phyloP scores from a whole-genome alignment of 2,329 filamentous ascomycete genomes.

The Aureobasidium namibiae region DNA sequence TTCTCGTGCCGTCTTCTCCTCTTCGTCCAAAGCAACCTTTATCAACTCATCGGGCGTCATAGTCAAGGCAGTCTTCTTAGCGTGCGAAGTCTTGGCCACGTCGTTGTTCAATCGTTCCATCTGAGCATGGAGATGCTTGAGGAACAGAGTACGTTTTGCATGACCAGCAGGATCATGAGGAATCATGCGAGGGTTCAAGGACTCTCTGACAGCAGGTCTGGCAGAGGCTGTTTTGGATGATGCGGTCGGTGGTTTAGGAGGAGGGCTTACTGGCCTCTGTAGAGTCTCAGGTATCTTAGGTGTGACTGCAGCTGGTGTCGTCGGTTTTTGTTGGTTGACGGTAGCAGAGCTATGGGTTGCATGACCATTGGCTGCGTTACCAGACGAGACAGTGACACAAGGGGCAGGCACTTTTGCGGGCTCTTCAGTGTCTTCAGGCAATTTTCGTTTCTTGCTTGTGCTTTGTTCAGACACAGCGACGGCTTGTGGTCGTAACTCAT shows the following conservation, averaged over 20 bases:
- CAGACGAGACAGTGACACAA: background rate
- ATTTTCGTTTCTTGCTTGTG: constrained; percentile 25
- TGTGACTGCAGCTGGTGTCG: constrained; percentile 19
- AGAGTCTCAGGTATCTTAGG: constrained; percentile 7
- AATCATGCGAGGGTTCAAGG: constrained; percentile 59
- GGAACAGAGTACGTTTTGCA: constrained; percentile 26
- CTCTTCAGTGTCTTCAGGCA: constrained; percentile 14
- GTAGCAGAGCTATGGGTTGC: background rate
- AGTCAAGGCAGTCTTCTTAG: constrained; percentile 46
- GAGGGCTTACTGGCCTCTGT: constrained; percentile 15
- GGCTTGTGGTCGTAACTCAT: constrained; percentile 27
- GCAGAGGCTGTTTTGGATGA: background rate
- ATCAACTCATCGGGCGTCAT: constrained; percentile 61
- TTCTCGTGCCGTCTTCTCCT: constrained; percentile 63
- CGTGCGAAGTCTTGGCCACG: constrained; percentile 44
- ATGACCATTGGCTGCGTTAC: background rate
- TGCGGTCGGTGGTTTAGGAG: background rate
- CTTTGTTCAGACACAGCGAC: background rate
- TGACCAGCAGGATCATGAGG: constrained; percentile 37
- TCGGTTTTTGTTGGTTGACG: background rate
- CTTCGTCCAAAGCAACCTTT: constrained; percentile 62
- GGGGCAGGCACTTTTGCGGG: background rate
- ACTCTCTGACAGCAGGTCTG: constrained; percentile 16
- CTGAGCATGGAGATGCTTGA: constrained; percentile 58
- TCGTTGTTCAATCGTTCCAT: constrained; percentile 60